Percentiles rank a stretch among this genome's conserved stretches.
phyloP scores from a whole-genome alignment of 2,329 filamentous ascomycete species.

The Orbilia brochopaga region DNA sequence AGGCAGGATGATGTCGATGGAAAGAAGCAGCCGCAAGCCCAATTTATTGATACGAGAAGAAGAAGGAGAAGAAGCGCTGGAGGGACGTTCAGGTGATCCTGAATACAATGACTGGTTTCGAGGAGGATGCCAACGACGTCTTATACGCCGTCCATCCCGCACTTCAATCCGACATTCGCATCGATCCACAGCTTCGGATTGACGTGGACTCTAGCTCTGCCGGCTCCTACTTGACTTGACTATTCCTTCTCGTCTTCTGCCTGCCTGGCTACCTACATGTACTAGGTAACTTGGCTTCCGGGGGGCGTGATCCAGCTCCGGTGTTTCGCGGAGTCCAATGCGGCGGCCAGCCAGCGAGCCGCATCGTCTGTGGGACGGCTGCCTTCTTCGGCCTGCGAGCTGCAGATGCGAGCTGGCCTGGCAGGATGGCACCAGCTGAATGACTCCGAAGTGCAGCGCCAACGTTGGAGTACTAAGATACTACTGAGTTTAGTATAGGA shows the following conservation, averaged over 20 bases:
- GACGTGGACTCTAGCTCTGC: constrained; percentile 22
- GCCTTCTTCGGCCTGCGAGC: too few relatives aligned
- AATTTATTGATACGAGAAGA: too few relatives aligned
- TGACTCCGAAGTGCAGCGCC: constrained; percentile 31
- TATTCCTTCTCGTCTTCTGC: too few relatives aligned
- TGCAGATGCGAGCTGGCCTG: constrained; percentile 3
- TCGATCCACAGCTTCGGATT: constrained; percentile 25
- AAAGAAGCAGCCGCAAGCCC: not conserved
- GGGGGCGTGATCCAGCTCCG: not conserved
- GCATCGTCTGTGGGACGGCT: constrained; percentile 32
- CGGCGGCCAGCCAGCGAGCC: constrained; percentile 7
- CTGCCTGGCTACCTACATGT: too few relatives aligned
- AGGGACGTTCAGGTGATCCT: not conserved
- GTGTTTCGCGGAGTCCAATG: not conserved
- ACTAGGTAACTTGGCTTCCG: too few relatives aligned
- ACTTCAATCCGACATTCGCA: too few relatives aligned
- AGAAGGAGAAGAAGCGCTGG: not conserved
- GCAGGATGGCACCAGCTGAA: constrained; percentile 32
- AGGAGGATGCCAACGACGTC: constrained; percentile 34
- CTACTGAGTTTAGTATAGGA: constrained; percentile 35
- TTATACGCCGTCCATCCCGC: too few relatives aligned
- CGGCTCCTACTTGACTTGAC: too few relatives aligned
- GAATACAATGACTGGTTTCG: not conserved
- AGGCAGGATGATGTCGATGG: constrained; percentile 14
- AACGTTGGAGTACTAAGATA: not conserved